A percentile compares a stretch with the other conserved stretches of the same genome.
These are phyloP conservation scores for Juncus inflexus DNA, from an alignment of 176 grass and related monocot species.

Conservation along the genomic window DNA sequence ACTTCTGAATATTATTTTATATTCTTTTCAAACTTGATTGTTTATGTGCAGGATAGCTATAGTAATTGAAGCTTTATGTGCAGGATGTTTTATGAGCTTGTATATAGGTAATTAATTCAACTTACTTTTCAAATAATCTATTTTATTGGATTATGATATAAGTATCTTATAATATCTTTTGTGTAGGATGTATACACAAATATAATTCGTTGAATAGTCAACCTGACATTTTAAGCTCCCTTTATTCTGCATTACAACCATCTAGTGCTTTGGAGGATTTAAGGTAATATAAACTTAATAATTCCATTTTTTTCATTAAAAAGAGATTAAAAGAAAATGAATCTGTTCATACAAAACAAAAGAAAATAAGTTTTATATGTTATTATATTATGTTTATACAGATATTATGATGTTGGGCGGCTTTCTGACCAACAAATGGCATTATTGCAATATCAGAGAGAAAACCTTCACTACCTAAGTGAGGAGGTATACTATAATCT, in stretches of 20 bases:
- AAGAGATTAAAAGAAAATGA: no score
- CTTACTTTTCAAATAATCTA: not conserved
- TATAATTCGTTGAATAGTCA: slow-evolving; percentile 82
- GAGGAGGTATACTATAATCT: slow-evolving; percentile 59
- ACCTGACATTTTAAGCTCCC: slow-evolving; percentile 81
- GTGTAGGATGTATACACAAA: slow-evolving; percentile 77
- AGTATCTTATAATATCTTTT: slow-evolving; percentile 19
- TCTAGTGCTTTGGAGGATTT: slow-evolving; percentile 66
- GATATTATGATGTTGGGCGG: slow-evolving; percentile 69
- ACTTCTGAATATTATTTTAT: not conserved
- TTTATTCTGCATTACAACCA: slow-evolving; percentile 92
- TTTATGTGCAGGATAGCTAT: slow-evolving; percentile 55
- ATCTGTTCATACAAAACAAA: not conserved
- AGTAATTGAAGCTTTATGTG: slow-evolving; percentile 64
- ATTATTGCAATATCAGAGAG: slow-evolving; percentile 90
- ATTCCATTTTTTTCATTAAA: slow-evolving; percentile 19
- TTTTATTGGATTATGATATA: slow-evolving; percentile 17
- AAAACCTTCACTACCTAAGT: slow-evolving; percentile 98
- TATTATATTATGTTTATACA: slow-evolving; percentile 23
- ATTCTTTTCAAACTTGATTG: slow-evolving; percentile 20
- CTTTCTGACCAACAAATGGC: slow-evolving; percentile 99
- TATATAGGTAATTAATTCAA: slow-evolving; percentile 64
- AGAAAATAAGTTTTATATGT: slow-evolving; percentile 3
- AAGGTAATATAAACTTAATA: slow-evolving; percentile 46
- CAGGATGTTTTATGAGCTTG: slow-evolving; percentile 89